Conservation (phyloP, 208 protist species). For the Porcisia deanei region DNA sequence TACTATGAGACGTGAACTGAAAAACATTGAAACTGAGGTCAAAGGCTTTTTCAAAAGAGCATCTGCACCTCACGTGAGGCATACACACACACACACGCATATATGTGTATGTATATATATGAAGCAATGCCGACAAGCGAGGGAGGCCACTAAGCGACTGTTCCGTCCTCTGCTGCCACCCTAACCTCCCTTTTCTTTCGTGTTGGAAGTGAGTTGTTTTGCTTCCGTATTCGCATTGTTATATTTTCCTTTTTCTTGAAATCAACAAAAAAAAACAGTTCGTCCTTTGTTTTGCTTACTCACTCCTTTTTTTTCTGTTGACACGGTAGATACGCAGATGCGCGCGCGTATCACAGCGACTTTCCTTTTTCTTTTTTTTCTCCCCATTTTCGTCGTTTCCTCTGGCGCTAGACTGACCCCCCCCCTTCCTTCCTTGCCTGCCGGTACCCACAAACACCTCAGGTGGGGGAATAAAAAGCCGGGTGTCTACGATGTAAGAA, state of each 20-base stretch:
- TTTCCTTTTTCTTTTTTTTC: not conserved
- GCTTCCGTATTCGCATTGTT: not conserved
- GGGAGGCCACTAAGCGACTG: not conserved
- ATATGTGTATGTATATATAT: too few species aligned
- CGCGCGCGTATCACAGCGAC: not conserved
- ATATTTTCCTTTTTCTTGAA: not conserved
- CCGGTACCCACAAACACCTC: too few species aligned
- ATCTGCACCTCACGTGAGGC: too few species aligned
- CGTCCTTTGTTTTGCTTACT: not conserved
- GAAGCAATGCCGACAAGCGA: not conserved
- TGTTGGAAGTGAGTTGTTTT: not conserved
- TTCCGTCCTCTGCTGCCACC: not conserved
- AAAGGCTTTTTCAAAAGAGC: too few species aligned
- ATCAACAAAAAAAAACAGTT: too few species aligned
- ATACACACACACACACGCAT: too few species aligned
- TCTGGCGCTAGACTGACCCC: too few species aligned
- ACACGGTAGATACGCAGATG: not conserved
- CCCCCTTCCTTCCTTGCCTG: too few species aligned
- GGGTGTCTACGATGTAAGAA: too few species aligned
- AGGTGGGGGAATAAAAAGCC: too few species aligned
- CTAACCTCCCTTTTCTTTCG: not conserved
- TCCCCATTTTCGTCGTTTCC: not conserved
- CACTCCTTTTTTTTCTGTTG: not conserved
- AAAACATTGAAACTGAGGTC: too few species aligned
- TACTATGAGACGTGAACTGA: too few species aligned